Percentiles rank a stretch among this genome's conserved stretches.
These are phyloP conservation scores for Fusarium nelsonii DNA, from an alignment of 2,329 filamentous ascomycete species.

Conservation along the genomic window DNA sequence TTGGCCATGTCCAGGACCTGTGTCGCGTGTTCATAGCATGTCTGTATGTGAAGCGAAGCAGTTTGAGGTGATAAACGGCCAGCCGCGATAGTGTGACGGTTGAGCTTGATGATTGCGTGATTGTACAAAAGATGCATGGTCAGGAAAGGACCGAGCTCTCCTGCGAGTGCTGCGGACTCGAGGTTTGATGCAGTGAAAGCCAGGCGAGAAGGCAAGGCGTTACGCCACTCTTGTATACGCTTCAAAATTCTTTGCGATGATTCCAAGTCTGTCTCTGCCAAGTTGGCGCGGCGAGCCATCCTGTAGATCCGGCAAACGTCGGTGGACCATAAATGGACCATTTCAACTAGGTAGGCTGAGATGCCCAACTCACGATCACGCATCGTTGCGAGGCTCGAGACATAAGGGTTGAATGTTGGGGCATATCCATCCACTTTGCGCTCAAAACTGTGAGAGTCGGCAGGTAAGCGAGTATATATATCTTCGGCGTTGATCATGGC, in stretches of 20 bases:
- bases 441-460: slow-evolving; percentile 71
- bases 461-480: slow-evolving; percentile 75
- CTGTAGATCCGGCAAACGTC: slow-evolving; percentile 70
- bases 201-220: slow-evolving; percentile 67
- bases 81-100: slow-evolving; percentile 66
- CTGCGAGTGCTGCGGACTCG: slow-evolving; percentile 65
- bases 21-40: slow-evolving; percentile 65
- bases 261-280: slow-evolving; percentile 47
- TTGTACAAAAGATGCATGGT: slow-evolving; percentile 77
- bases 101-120: slow-evolving; percentile 72
- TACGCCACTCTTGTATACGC: slow-evolving; percentile 69
- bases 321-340: slow-evolving; percentile 74
- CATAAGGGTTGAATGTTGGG: slow-evolving; percentile 70
- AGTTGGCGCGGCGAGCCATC: slow-evolving; percentile 49
- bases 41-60: slow-evolving; percentile 60
- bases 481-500: slow-evolving; percentile 73
- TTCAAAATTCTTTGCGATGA: slow-evolving; percentile 61
- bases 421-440: slow-evolving; percentile 67
- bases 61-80: slow-evolving; percentile 55
- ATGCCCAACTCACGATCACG: slow-evolving; percentile 56
- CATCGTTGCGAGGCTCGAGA: slow-evolving; percentile 39
- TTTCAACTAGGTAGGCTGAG: slow-evolving; percentile 72
- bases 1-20: slow-evolving; percentile 63
- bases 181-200: slow-evolving; percentile 69
- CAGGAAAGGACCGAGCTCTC: slow-evolving; percentile 68